Evolutionary conservation across 1,284 basidiomycete species (phyloP).

Genomic region (Xerocomus amazonicus): DNA sequence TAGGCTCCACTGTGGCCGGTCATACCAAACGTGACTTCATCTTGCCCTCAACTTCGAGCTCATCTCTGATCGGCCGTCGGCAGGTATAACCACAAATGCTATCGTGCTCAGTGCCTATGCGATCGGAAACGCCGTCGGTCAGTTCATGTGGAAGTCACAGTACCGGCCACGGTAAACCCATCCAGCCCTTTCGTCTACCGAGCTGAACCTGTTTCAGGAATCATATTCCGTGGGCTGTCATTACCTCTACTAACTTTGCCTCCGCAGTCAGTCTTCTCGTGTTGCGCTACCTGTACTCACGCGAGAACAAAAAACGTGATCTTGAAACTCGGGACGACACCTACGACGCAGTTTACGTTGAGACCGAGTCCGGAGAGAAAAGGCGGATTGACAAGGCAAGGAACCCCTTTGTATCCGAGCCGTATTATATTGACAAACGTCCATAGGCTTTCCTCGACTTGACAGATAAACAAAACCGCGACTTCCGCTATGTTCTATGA

Average conservation of each 20-base stretch:
- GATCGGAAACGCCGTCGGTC: constrained; percentile 68
- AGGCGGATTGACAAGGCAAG: constrained; percentile 60
- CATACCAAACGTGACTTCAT: constrained; percentile 66
- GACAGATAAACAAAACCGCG: constrained; percentile 60
- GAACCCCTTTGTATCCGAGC: constrained; percentile 2
- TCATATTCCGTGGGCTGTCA: constrained; percentile 67
- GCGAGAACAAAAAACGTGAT: constrained; percentile 65
- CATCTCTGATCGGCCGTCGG: constrained; percentile 11
- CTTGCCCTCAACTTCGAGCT: not conserved
- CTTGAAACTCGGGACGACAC: constrained; percentile 50
- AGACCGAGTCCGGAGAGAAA: constrained; percentile 47
- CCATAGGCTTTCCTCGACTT: constrained; percentile 61
- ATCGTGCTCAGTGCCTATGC: constrained; percentile 71
- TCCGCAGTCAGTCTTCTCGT: constrained; percentile 52
- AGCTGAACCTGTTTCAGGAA: constrained; percentile 38
- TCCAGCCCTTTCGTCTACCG: not conserved
- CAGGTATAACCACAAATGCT: constrained; percentile 69
- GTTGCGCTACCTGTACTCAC: constrained; percentile 57
- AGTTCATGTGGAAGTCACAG: constrained; percentile 73
- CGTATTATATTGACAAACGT: constrained; percentile 4
- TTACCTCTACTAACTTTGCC: constrained; percentile 52
- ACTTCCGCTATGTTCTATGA: constrained; percentile 55
- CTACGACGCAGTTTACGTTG: constrained; percentile 64
- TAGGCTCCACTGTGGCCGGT: constrained; percentile 62
- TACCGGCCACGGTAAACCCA: constrained; percentile 58